These are phyloP conservation scores for Thielaviopsis musarum DNA, from an alignment of 2,329 filamentous ascomycete genomes.

Conservation along the genomic window DNA sequence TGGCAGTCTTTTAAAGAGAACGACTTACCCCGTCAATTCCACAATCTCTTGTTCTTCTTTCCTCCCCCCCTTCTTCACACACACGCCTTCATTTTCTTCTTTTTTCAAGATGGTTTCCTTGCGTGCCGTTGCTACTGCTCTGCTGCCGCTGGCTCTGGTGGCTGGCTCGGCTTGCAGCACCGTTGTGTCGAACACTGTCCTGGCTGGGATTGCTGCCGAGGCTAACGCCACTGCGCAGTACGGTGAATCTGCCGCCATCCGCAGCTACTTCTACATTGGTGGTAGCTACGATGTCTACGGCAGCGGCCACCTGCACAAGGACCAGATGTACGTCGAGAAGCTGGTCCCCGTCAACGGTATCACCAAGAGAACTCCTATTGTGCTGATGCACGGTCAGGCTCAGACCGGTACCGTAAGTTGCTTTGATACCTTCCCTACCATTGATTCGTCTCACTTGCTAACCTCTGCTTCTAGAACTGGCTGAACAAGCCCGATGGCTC, in stretches of 20 bases:
- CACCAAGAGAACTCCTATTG: slow-evolving; percentile 19
- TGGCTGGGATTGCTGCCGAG: slow-evolving; percentile 1
- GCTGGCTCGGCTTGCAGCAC: slow-evolving; percentile 5
- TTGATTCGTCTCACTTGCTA: not conserved
- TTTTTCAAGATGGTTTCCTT: slow-evolving; percentile 5
- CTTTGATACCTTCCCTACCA: slow-evolving; percentile 14
- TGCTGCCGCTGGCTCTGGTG: slow-evolving; percentile 3
- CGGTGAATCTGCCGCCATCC: slow-evolving; percentile 15
- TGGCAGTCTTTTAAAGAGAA: not conserved
- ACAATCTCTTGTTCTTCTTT: not conserved
- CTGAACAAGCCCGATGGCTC: slow-evolving; percentile 29
- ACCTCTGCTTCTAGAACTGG: slow-evolving; percentile 21
- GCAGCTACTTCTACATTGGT: slow-evolving; percentile 22
- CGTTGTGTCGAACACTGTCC: slow-evolving; percentile 2
- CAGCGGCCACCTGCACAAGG: slow-evolving; percentile 14
- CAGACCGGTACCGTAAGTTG: slow-evolving; percentile 22
- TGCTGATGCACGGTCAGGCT: slow-evolving; percentile 27
- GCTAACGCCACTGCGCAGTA: slow-evolving; percentile 9
- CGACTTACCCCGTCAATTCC: not conserved
- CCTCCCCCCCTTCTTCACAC: not conserved
- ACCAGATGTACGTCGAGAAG: slow-evolving; percentile 38
- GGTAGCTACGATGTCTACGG: slow-evolving; percentile 20
- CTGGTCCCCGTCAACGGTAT: slow-evolving; percentile 20
- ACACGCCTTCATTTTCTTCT: not conserved
- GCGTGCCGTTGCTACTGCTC: not conserved